A percentile compares a stretch with the other conserved stretches of the same genome.
These are phyloP conservation scores for Fusarium hainanense DNA, from an alignment of 2,329 filamentous ascomycete genomes.

Conservation along the genomic window DNA sequence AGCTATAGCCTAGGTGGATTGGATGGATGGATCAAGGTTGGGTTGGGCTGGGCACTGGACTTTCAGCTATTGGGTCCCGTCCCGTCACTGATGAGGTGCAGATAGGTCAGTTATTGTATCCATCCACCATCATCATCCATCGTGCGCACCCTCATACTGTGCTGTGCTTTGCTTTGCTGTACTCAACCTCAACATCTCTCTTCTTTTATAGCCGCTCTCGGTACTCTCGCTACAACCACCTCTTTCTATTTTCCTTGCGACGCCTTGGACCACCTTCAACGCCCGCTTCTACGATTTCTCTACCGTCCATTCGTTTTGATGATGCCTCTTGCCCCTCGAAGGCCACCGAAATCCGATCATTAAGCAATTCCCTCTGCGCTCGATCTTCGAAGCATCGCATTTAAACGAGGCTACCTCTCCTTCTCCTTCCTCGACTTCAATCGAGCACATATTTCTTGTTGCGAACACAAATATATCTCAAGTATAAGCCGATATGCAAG, in stretches of 20 bases:
- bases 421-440: neutral
- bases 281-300: conserved; percentile 21
- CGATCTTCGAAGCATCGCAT: conserved; percentile 8
- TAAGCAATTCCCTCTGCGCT: conserved; percentile 35
- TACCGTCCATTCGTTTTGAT: conserved; percentile 41
- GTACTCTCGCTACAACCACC: conserved; percentile 17
- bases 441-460: conserved; percentile 6
- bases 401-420: conserved; percentile 1
- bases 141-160: conserved; percentile 1
- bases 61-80: conserved; percentile 16
- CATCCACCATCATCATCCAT: conserved; percentile 25
- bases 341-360: conserved; percentile 38
- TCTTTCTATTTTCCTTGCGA: conserved; percentile 10
- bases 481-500: conserved; percentile 36
- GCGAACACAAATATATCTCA: conserved; percentile 12
- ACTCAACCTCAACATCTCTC: conserved; percentile 1
- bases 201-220: conserved; percentile 5
- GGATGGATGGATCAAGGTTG: conserved; percentile 19
- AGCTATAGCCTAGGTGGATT: neutral
- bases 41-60: conserved; percentile 23
- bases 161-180: neutral
- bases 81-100: conserved; percentile 21
- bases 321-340: conserved; percentile 46
- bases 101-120: neutral
- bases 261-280: conserved; percentile 3